Base-by-base conservation (phyloP, 2,329 filamentous ascomycete genomes). In the Xylaria sp. region DNA sequence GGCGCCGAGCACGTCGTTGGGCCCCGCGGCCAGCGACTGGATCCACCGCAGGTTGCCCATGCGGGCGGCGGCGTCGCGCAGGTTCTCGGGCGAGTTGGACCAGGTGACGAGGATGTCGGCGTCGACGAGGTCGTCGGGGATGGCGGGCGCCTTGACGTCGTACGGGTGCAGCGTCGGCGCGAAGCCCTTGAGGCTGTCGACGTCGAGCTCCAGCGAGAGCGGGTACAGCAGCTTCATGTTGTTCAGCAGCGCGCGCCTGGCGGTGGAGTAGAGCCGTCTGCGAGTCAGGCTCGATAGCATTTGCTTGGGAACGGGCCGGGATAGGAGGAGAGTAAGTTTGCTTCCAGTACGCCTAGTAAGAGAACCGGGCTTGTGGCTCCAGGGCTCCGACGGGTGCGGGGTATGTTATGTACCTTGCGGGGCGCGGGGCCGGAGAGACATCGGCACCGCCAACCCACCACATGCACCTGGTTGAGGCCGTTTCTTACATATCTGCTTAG, bases 161-260 rank as follows among this genome's bases (percentile, higher is more conserved):
- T 88, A 88, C 16, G 81, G 67, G 63, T 83, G 76, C n/a, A 87
- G 76, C 2, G 75, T 69, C 42, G 82, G 77, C 44, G 78, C 75
- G 75, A 85, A 87, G 64, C 83, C 84, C 61, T 85, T 71, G 54
- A 87, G 76, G 65, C 72, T 75, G 56, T 76, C 59, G 54, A 78
- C 64, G 73, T 87, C 78, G 68, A 87, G 78, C 48, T 73, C 74
- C 57, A 87, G 76, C 2, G 84, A 86, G 50, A 82, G 87, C 46
- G 85, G 85, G 73, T 87, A 87, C 60, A 87, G 82, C 61, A 88
- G 81, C 74, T 88, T 88, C 83, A 84, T 83, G 47, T 50, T 73
- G 41, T 44, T 37, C n/a, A n/a, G n/a, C n/a, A 7, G 11, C 3
- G 29, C 29, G 16, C 5, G 11, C 29, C 9, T 34, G 11, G 29